Base-by-base conservation (phyloP, 2,329 filamentous ascomycete genomes). In the Elsinoe arachidis region DNA sequence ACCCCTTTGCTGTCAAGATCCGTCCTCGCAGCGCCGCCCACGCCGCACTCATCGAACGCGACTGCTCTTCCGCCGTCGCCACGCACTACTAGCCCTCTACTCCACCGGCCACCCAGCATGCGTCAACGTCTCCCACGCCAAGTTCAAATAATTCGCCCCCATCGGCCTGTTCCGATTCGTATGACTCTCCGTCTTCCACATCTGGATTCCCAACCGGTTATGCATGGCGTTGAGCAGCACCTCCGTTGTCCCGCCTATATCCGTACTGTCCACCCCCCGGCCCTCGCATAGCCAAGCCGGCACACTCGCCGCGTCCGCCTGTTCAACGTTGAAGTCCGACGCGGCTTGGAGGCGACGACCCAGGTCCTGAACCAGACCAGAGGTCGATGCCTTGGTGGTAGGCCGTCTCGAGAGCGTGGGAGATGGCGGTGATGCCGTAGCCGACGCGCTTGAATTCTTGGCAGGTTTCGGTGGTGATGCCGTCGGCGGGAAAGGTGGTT, bases 391-490 rank as follows among this genome's bases (percentile, higher is more conserved):
- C 46, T 15, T 51, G 46, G 46, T 34, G 33, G 30, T 51, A 51
- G 10, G 46, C 46, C 11, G 46, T 51, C 46, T 51, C 46, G 19
- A 51, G 46, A 12, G 46, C 46, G 51, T 54, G 51, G 6, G 51
- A 54, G 33, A 54, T 54, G 33, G 37, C 34, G 15, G 34, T 54
- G 34, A 54, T 38, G 37, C 51, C 51, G 37, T 54, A 54, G n/a
- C 34, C 51, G 21, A 54, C 51, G n/a, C 34, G 34, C 37, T 68
- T 7, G 12, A 51, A 34, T 26, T 51, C 46, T 35, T 51, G 46
- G 46, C 46, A 51, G 12, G 46, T 51, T 30, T 35, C 46, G 23
- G 46, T 51, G 2, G 46, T 51, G 46, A 51, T 51, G 23, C 46
- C 46, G 26, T 51, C 26, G 23, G 46, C 26, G 3, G 5, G 46